phyloP scores from a whole-genome alignment of 495 filamentous ascomycete genomes.

The Penicillium maclennaniae region DNA sequence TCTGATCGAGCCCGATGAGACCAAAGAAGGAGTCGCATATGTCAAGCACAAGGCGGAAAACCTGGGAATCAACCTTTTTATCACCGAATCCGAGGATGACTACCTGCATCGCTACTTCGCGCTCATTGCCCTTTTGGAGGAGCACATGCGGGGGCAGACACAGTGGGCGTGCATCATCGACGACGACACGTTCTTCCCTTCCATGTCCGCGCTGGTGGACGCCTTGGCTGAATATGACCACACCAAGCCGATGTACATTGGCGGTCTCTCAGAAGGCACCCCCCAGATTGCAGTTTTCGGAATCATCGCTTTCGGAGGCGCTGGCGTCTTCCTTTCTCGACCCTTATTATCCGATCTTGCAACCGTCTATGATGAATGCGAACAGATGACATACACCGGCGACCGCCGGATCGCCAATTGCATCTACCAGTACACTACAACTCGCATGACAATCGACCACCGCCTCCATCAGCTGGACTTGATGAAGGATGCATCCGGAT shows the following conservation, averaged over 20 bases:
- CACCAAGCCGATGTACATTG: constrained; percentile 48
- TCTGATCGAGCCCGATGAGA: constrained; percentile 48
- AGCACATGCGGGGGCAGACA: constrained; percentile 43
- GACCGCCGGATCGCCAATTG: constrained; percentile 52
- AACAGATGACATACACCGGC: constrained; percentile 39
- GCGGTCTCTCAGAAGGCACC: constrained; percentile 53
- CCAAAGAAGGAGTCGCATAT: constrained; percentile 1
- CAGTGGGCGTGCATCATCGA: constrained; percentile 62
- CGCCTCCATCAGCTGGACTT: constrained; percentile 52
- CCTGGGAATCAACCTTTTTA: constrained; percentile 48
- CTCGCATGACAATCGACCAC: constrained; percentile 48
- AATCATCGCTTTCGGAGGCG: constrained; percentile 57
- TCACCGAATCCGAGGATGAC: constrained; percentile 48
- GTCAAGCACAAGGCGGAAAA: constrained; percentile 37
- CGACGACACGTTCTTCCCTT: constrained; percentile 67
- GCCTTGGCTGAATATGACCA: constrained; percentile 46
- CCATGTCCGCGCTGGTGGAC: constrained; percentile 44
- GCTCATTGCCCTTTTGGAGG: constrained; percentile 49
- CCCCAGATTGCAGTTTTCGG: constrained; percentile 47
- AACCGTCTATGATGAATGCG: constrained; percentile 32
- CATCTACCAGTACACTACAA: constrained; percentile 46
- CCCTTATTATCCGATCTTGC: constrained; percentile 42
- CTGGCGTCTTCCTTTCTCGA: constrained; percentile 55
- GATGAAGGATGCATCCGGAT: constrained; percentile 47
- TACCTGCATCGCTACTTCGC: constrained; percentile 58